Conservation (phyloP, 1,284 basidiomycete genomes). For the Papiliotrema terrestris region DNA sequence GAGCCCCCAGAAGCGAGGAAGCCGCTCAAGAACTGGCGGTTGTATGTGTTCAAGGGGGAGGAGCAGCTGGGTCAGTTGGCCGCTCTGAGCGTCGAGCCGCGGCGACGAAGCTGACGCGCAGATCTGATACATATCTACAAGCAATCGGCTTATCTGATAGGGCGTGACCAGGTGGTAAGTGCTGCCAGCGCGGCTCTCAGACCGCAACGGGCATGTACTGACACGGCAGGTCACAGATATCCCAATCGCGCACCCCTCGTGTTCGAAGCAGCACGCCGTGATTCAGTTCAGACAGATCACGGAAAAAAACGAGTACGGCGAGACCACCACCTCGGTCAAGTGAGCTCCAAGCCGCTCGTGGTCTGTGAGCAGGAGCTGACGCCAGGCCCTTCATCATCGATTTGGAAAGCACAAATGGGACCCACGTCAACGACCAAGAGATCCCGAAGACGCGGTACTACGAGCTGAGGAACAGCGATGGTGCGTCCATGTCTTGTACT, state of each 20-base stretch:
- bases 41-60: conserved; percentile 95
- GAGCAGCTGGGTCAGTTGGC: conserved; percentile 72
- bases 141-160: conserved; percentile 92
- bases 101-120: conserved; percentile 35
- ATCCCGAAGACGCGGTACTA: conserved; percentile 82
- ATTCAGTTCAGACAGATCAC: conserved; percentile 87
- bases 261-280: conserved; percentile 97
- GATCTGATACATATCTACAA: conserved; percentile 85
- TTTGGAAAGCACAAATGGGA: conserved; percentile 94
- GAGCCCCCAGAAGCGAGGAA: conserved; percentile 97
- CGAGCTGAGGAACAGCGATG: conserved; percentile 81
- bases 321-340: conserved; percentile 72
- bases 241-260: conserved; percentile 88
- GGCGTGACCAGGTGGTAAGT: conserved; percentile 75
- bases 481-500: conserved; percentile 53
- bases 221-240: conserved; percentile 66
- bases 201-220: background rate
- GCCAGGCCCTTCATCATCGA: conserved; percentile 89
- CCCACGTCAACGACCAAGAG: conserved; percentile 78
- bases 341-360: conserved; percentile 51
- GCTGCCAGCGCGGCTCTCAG: background rate
- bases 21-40: conserved; percentile 80
- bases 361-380: background rate
- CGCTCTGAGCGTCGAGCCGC: background rate
- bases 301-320: conserved; percentile 84